Evolutionary conservation across 495 filamentous ascomycete genomes (phyloP), one percentile per base, ranked within the genome.

Genomic region (Aspergillus bertholletiae): DNA sequence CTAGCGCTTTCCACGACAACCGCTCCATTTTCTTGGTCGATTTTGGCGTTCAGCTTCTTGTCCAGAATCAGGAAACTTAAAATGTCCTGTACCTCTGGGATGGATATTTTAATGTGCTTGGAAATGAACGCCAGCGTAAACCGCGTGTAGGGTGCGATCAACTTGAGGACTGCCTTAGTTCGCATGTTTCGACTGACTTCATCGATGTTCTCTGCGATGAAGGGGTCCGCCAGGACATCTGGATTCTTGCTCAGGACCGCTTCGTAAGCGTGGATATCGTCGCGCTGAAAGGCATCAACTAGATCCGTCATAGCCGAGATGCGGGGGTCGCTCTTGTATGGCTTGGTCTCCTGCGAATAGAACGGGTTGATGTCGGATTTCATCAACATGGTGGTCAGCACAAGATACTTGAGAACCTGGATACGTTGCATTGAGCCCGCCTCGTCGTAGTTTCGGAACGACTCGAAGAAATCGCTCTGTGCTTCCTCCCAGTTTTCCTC

Each of bases 311-410:
- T 98, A 55, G 90, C 91, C 7, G 89, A 86, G 61, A 98, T 97
- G 35, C 92, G 88, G 13, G 90, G 89, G 67, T 98, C 93, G 59
- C 88, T 93, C 71, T 90, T 92, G 79, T 98, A 98, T 0, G 94
- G 93, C 73, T 98, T 97, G n/a, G 92, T 97, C 73, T 98, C 95
- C 71, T 96, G 94, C 27, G 92, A 96, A 69, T 98, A 92, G 71
- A 98, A 98, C 0, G 94, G 95, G 67, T 97, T 97, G 83, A 98
- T 98, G 66, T 96, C 86, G n/a, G 91, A 95, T 67, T 96, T 93
- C 90, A 96, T 96, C 44, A 98, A 82, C 95, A 98, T 96, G 39
- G 91, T 97, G 3, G 92, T 90, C 44, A 98, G 80, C 44, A 98
- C 90, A 20, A 97, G 81, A 63, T 98, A 98, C 74, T 97, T 97